A percentile compares a stretch with the other conserved stretches of the same genome.
These are phyloP conservation scores for Lomentospora prolificans DNA, from an alignment of 2,329 filamentous ascomycete genomes.

Conservation along the genomic window DNA sequence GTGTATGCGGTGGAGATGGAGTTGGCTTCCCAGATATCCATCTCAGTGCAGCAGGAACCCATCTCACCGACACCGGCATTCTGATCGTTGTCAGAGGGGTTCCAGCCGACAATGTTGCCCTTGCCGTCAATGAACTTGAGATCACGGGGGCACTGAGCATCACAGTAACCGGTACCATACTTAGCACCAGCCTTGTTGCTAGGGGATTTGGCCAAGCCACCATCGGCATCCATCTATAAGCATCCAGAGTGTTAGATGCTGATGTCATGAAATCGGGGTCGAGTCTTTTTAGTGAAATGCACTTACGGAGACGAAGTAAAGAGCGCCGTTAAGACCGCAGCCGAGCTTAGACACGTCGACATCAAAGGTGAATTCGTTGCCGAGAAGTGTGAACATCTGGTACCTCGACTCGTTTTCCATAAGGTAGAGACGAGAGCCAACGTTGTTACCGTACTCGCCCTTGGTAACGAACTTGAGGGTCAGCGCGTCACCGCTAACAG, in stretches of 20 bases:
- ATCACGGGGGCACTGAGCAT: constrained; percentile 42
- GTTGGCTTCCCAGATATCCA: constrained; percentile 41
- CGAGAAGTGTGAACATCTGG: constrained; percentile 53
- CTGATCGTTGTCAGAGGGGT: constrained; percentile 38
- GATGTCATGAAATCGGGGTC: no score
- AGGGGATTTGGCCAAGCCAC: constrained; percentile 38
- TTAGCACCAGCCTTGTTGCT: constrained; percentile 44
- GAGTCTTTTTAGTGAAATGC: neutral
- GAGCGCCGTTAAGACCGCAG: constrained; percentile 62
- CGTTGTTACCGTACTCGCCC: constrained; percentile 28
- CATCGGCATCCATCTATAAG: constrained; percentile 43
- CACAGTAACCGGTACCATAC: constrained; percentile 49
- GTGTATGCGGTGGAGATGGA: constrained; percentile 25
- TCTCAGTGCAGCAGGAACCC: constrained; percentile 52
- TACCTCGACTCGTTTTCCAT: constrained; percentile 53
- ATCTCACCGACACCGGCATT: constrained; percentile 42
- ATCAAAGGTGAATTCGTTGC: constrained; percentile 63
- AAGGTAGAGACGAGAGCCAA: constrained; percentile 46
- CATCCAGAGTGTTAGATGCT: no score
- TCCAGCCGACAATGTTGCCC: constrained; percentile 44
- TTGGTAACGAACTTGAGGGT: constrained; percentile 42
- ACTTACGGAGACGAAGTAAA: constrained; percentile 47
- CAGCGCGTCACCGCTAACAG: constrained; percentile 33
- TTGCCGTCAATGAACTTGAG: constrained; percentile 48
- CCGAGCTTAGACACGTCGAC: constrained; percentile 59